Base-by-base conservation (phyloP, 1,284 basidiomycete species). In the Cutaneotrichosporon spelunceum region DNA sequence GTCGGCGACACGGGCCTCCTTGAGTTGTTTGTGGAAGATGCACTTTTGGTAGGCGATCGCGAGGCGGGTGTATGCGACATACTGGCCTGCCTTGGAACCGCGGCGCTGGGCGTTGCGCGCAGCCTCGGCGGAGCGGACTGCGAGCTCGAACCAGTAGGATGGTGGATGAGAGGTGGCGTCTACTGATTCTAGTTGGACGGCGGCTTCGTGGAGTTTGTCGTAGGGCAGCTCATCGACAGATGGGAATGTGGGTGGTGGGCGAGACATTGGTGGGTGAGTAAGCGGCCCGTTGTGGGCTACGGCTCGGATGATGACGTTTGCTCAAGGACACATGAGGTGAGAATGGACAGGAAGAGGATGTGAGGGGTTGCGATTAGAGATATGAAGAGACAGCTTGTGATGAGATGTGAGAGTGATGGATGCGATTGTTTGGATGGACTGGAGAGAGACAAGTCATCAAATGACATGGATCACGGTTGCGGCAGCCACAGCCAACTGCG, bases 61-160 rank as follows among this genome's bases (percentile, higher is more conserved):
- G 19, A 73, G 68, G 44, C 70, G 67, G 19, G 70, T 64, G 60
- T 75, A 79, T 2, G 68, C 69, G 42, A 78, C 65, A 61, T 77
- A 77, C 65, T 74, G 68, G 42, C 75, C 73, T 44, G 77, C 71
- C 56, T 70, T 69, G 56, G 65, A 68, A 1, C 63, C 60, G 23
- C 61, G 61, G 2, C 70, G 63, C 57, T 78, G 75, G 19, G 76
- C 76, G 10, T 72, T 42, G 26, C 71, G 61, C 8, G 76, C 76
- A 13, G 70, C 62, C n/a, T 78, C 73, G 1, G 69, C 69, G 34
- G 74, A 71, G 47, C 71, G 63, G n/a, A 60, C 55, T 0, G 76
- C 75, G n/a, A 68, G 61, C 34, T 73, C 70, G 50, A 79, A 70
- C 78, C 78, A 79, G 60, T 69, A 68, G 48, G 70, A 66, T 10